A percentile compares a stretch with the other conserved stretches of the same genome.
Evolutionary conservation across 371 early-diverging fungal genomes (phyloP).

Genomic region (Zychaea mexicana): DNA sequence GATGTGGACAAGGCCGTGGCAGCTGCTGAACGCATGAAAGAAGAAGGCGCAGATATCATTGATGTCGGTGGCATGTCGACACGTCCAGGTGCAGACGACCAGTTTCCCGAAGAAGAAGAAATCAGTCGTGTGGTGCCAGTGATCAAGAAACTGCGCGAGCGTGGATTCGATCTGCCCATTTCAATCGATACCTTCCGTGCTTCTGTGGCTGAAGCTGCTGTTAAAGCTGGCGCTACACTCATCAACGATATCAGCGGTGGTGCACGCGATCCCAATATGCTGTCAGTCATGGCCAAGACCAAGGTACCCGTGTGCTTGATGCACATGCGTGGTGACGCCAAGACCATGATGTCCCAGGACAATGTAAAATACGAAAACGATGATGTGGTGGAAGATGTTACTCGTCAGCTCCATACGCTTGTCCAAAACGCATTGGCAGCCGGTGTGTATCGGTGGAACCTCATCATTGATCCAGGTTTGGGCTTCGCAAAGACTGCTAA

Average conservation of each 20-base stretch:
- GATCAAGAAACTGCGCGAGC: slow-evolving; percentile 72
- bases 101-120: slow-evolving; percentile 79
- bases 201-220: slow-evolving; percentile 78
- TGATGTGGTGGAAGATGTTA: slow-evolving; percentile 78
- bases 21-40: slow-evolving; percentile 72
- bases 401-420: slow-evolving; percentile 62
- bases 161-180: slow-evolving; percentile 71
- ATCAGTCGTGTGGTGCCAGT: slow-evolving; percentile 88
- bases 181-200: slow-evolving; percentile 95
- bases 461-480: slow-evolving; percentile 95
- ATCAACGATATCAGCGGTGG: slow-evolving; percentile 97
- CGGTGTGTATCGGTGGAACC: slow-evolving; percentile 94
- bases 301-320: slow-evolving; percentile 91
- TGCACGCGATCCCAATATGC: slow-evolving; percentile 80
- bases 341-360: slow-evolving; percentile 84
- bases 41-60: slow-evolving; percentile 88
- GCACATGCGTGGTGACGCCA: slow-evolving; percentile 96
- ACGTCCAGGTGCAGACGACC: slow-evolving; percentile 83
- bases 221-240: slow-evolving; percentile 83
- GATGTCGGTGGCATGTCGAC: slow-evolving; percentile 98
- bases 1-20: slow-evolving; percentile 69
- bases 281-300: slow-evolving; percentile 72
- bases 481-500: slow-evolving; percentile 93
- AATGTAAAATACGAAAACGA: slow-evolving; percentile 66
- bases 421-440: slow-evolving; percentile 71